Conservation (phyloP, 2,329 filamentous ascomycete species). For the Botrytis pseudocinerea region DNA sequence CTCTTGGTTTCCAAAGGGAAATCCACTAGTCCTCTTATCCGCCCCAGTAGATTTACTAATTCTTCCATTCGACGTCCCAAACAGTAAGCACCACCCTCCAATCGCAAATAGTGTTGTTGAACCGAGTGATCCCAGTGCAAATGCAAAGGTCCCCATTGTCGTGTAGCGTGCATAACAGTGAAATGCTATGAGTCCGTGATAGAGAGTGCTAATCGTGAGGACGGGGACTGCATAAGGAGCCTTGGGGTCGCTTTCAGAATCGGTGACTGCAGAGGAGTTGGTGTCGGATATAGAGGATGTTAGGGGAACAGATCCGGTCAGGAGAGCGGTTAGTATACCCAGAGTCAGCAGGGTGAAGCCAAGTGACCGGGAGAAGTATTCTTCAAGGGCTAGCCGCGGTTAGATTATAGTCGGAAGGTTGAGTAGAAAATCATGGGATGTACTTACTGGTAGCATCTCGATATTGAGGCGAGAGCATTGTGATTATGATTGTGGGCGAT, state of each 20-base stretch:
- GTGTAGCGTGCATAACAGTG: constrained; percentile 62
- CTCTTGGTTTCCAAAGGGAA: constrained; percentile 63
- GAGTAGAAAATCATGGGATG: neutral
- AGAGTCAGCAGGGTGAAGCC: constrained; percentile 60
- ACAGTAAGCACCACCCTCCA: constrained; percentile 58
- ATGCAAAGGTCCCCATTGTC: constrained; percentile 50
- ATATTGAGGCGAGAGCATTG: constrained; percentile 58
- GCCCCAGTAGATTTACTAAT: constrained; percentile 64
- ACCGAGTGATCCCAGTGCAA: constrained; percentile 53
- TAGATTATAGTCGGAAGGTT: constrained; percentile 21
- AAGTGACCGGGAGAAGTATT: constrained; percentile 62
- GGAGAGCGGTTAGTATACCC: constrained; percentile 56
- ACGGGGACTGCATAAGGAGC: constrained; percentile 60
- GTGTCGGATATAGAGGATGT: constrained; percentile 44
- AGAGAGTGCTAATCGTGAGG: constrained; percentile 57
- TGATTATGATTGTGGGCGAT: constrained; percentile 61
- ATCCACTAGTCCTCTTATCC: constrained; percentile 66
- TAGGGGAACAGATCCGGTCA: constrained; percentile 65
- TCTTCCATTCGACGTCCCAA: constrained; percentile 52
- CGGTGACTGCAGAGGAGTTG: constrained; percentile 42
- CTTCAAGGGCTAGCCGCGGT: constrained; percentile 53
- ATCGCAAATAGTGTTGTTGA: constrained; percentile 53
- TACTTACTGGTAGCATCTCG: constrained; percentile 54
- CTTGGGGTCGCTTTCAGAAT: constrained; percentile 50
- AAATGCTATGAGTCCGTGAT: constrained; percentile 57